phyloP scores from a whole-genome alignment of 1,284 basidiomycete species.

The Tausonia pullulans region DNA sequence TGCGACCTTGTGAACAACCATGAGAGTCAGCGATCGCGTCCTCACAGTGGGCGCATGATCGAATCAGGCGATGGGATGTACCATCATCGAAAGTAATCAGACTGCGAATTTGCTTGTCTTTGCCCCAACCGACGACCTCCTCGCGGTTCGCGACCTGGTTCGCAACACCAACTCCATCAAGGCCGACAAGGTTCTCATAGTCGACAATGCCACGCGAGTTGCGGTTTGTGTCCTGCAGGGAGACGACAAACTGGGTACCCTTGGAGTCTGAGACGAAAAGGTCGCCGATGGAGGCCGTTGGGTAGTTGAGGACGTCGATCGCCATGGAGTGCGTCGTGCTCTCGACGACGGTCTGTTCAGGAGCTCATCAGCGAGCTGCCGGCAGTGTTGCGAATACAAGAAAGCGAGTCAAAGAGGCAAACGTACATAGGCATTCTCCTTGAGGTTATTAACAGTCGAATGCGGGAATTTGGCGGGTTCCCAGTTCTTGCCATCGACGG shows the following conservation, averaged over 20 bases:
- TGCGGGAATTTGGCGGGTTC: slow-evolving; percentile 34
- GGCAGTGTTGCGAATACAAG: background rate
- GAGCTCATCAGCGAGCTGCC: background rate
- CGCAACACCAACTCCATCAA: slow-evolving; percentile 88
- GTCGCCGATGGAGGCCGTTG: slow-evolving; percentile 64
- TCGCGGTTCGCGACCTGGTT: slow-evolving; percentile 75
- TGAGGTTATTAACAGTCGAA: slow-evolving; percentile 28
- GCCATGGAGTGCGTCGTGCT: slow-evolving; percentile 82
- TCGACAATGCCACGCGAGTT: slow-evolving; percentile 83
- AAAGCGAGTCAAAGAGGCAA: background rate
- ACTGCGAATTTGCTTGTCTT: slow-evolving; percentile 57
- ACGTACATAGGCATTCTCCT: slow-evolving; percentile 14
- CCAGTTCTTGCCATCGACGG: slow-evolving; percentile 69
- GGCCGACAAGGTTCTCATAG: slow-evolving; percentile 78
- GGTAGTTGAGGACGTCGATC: slow-evolving; percentile 79
- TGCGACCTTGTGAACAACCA: slow-evolving; percentile 42
- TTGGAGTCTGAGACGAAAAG: slow-evolving; percentile 90
- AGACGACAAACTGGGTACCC: slow-evolving; percentile 90
- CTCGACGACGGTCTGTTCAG: slow-evolving; percentile 79
- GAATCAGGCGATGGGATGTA: slow-evolving; percentile 23
- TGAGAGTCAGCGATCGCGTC: background rate
- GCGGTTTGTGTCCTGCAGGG: slow-evolving; percentile 78
- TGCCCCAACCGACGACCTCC: slow-evolving; percentile 57
- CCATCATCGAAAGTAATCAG: slow-evolving; percentile 89
- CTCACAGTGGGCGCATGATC: too few species aligned